Base-by-base conservation (phyloP, 2,329 filamentous ascomycete genomes). In the Huntiella omanensis region DNA sequence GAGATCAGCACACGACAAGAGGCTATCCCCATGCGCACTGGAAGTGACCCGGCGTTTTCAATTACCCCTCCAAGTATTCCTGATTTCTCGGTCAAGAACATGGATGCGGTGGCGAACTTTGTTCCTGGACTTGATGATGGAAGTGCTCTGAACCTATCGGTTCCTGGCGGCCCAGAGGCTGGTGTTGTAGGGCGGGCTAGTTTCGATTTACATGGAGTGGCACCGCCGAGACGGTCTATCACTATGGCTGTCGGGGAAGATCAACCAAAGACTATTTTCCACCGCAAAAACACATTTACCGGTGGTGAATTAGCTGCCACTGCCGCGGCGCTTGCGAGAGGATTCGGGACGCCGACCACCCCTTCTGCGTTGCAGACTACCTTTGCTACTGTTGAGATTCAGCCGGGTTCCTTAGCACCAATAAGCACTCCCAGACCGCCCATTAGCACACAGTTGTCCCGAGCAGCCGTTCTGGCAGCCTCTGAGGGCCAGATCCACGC, bases 1-100 rank as follows among this genome's bases (percentile, higher is more conserved):
- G 84, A 96, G 58, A 80, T 70, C 12, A 80, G 68, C 55, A 71
- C 76, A 52, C 68, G 66, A 32, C 64, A 69, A 43, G 68, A 68
- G 42, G 66, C 59, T 47, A 63, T 60, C 16, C 59, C 64, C 2
- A 57, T 70, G 4, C 62, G 66, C 4, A 68, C 70, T 17, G 65
- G 67, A 17, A 56, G 70, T 40, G 79, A 80, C 55, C 77, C 87
- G 45, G 91, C 91, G 10, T 98, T 96, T 62, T 82, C 87, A 5
- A 92, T 98, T 53, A 91, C 83, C 3, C 82, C 86, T 6, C 84
- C 91, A 11, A 77, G 82, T 28, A 79, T 87, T 4, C 83, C 86
- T 0, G 88, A 96, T 58, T 95, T 96, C 58, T 86, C 88, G 4
- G 84, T 85, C 15, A 87, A 83, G 56, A 66, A 71, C 5, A 67